These are phyloP conservation scores for Cryphonectria japonica DNA, from an alignment of 2,329 filamentous ascomycete genomes.

Conservation along the genomic window DNA sequence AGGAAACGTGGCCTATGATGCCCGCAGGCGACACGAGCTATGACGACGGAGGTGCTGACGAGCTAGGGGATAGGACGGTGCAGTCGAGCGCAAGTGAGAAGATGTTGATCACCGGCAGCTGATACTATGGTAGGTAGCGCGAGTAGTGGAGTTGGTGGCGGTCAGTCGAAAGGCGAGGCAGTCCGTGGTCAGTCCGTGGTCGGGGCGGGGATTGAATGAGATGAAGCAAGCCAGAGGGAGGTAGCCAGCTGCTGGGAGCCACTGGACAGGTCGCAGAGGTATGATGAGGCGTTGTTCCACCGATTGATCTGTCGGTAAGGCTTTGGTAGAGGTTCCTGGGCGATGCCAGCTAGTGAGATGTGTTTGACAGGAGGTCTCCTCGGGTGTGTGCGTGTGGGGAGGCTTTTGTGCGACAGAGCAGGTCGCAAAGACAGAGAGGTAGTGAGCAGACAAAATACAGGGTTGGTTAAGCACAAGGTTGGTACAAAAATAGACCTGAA, in stretches of 20 bases:
- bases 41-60: background rate
- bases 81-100: slow-evolving; percentile 1
- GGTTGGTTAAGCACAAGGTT: background rate
- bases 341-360: slow-evolving; percentile 5
- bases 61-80: slow-evolving; percentile 4
- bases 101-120: slow-evolving; percentile 10
- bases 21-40: slow-evolving; percentile 11
- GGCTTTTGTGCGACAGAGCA: slow-evolving; percentile 3
- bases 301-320: background rate
- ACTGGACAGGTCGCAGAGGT: background rate
- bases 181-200: slow-evolving; percentile 1
- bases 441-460: slow-evolving; percentile 9
- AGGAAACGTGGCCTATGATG: slow-evolving; percentile 9
- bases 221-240: background rate
- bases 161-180: slow-evolving; percentile 17
- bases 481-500: slow-evolving; percentile 9
- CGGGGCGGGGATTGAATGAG: background rate
- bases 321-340: slow-evolving; percentile 12
- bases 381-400: background rate
- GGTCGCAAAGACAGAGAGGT: background rate
- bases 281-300: background rate
- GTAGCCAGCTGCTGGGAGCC: background rate
- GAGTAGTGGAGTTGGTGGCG: slow-evolving; percentile 14
- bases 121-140: slow-evolving; percentile 17
- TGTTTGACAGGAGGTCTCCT: background rate